A percentile compares a stretch with the other conserved stretches of the same genome.
Evolutionary conservation across 2,329 filamentous ascomycete genomes (phyloP).

Genomic region (Xylariales sp.): DNA sequence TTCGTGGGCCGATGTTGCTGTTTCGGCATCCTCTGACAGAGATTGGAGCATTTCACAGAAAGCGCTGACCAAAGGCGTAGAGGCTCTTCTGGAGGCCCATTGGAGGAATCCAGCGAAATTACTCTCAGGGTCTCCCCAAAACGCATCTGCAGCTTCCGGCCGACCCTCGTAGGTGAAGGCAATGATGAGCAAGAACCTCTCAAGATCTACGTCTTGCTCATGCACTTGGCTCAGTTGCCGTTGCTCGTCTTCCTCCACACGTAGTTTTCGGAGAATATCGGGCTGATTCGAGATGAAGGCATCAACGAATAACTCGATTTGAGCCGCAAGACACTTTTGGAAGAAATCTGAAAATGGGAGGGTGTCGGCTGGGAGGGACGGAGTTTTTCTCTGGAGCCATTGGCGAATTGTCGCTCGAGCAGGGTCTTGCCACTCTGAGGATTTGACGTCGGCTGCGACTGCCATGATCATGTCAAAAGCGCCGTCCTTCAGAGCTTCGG

Average conservation of each 20-base stretch:
- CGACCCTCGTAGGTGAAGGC: slow-evolving; percentile 86
- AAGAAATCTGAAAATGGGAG: slow-evolving; percentile 68
- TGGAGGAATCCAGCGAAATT: slow-evolving; percentile 93
- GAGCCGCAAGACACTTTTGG: slow-evolving; percentile 67
- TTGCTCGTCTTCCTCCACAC: slow-evolving; percentile 86
- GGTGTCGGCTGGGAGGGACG: slow-evolving; percentile 62
- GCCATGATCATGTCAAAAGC: slow-evolving; percentile 89
- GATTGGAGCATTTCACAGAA: slow-evolving; percentile 96
- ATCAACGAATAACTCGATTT: slow-evolving; percentile 83
- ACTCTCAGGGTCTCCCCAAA: slow-evolving; percentile 89
- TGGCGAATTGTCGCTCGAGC: slow-evolving; percentile 76
- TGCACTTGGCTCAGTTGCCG: slow-evolving; percentile 61
- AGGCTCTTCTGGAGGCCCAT: slow-evolving; percentile 93
- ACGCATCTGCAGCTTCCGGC: slow-evolving; percentile 77
- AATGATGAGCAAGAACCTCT: slow-evolving; percentile 88
- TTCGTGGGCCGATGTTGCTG: slow-evolving; percentile 77
- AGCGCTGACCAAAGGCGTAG: slow-evolving; percentile 90
- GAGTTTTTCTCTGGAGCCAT: slow-evolving; percentile 77
- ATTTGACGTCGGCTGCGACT: slow-evolving; percentile 74
- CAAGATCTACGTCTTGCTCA: slow-evolving; percentile 69
- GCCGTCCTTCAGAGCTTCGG: slow-evolving; percentile 76
- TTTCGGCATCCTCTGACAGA: slow-evolving; percentile 76
- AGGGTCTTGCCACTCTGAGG: slow-evolving; percentile 82
- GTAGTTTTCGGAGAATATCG: slow-evolving; percentile 80
- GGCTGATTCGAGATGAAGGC: slow-evolving; percentile 94